Evolutionary conservation across 148 eudicot species (phyloP).

Genomic region (Beta vulgaris): DNA sequence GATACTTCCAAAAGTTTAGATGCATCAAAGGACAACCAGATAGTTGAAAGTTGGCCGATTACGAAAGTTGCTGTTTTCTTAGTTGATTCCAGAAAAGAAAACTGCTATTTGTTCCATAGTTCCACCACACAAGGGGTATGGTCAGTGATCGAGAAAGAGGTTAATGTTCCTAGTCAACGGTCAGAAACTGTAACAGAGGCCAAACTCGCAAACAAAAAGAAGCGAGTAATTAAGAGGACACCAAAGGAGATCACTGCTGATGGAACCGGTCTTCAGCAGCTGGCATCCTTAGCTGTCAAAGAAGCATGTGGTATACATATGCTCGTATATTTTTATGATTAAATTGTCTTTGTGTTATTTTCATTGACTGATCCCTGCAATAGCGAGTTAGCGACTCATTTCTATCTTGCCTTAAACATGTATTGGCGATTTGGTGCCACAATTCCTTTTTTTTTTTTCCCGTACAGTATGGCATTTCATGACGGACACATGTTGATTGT

Average conservation of each 20-base stretch:
- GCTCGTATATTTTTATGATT: neutral
- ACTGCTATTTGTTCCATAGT: conserved; percentile 56
- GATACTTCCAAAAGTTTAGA: conserved; percentile 50
- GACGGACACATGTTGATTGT: neutral
- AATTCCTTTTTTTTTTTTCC: too few species aligned
- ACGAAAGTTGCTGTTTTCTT: conserved; percentile 66
- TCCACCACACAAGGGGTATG: conserved; percentile 73
- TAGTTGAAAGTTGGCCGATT: conserved; percentile 60
- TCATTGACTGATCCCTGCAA: neutral
- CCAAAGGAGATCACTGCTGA: conserved; percentile 31
- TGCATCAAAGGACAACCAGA: conserved; percentile 44
- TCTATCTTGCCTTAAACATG: neutral
- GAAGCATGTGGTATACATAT: conserved; percentile 48
- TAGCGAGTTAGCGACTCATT: neutral
- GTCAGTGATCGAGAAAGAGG: conserved; percentile 71
- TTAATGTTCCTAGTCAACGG: conserved; percentile 20
- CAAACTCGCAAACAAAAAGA: conserved; percentile 34
- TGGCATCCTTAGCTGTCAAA: conserved; percentile 55
- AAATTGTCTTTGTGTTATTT: neutral
- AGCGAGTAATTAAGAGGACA: conserved; percentile 33
- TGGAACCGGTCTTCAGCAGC: conserved; percentile 39
- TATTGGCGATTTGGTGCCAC: too few species aligned
- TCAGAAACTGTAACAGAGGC: conserved; percentile 25
- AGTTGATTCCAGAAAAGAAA: conserved; percentile 53
- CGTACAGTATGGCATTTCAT: neutral